These are phyloP conservation scores for Pythium angustatum DNA, from an alignment of 352 stramenopile genomes.

Conservation along the genomic window DNA sequence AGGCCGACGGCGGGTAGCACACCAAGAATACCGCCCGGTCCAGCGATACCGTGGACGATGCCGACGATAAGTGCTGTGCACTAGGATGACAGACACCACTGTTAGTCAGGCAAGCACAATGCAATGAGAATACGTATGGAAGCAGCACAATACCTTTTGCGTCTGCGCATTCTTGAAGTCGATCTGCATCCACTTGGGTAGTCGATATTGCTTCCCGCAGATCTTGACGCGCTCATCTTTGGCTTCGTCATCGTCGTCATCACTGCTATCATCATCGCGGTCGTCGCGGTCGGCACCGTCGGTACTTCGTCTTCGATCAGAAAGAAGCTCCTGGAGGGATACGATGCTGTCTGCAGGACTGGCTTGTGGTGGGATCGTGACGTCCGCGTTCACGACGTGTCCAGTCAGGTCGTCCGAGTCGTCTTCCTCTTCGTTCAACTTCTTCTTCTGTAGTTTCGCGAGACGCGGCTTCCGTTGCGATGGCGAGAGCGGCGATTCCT, in stretches of 20 bases:
- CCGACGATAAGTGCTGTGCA: conserved; percentile 83
- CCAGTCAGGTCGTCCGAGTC: conserved; percentile 10
- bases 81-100: conserved; percentile 26
- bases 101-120: neutral
- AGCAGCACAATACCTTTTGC: conserved; percentile 58
- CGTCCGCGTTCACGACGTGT: conserved; percentile 6
- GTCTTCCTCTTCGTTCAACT: conserved; percentile 15
- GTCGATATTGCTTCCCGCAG: conserved; percentile 24
- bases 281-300: conserved; percentile 17
- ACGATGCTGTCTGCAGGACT: conserved; percentile 61
- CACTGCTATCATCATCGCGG: conserved; percentile 1
- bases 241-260: conserved; percentile 24
- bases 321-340: conserved; percentile 46
- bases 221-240: conserved; percentile 43
- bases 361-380: conserved; percentile 34
- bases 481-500: conserved; percentile 15
- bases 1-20: conserved; percentile 90
- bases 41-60: conserved; percentile 90
- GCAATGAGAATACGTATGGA: neutral
- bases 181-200: conserved; percentile 40
- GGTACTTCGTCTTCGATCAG: conserved; percentile 12
- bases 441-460: conserved; percentile 25
- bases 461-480: conserved; percentile 30
- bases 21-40: conserved; percentile 77
- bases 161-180: conserved; percentile 74